Conservation (phyloP, 2,329 filamentous ascomycete genomes). For the Pseudopyricularia cyperi region DNA sequence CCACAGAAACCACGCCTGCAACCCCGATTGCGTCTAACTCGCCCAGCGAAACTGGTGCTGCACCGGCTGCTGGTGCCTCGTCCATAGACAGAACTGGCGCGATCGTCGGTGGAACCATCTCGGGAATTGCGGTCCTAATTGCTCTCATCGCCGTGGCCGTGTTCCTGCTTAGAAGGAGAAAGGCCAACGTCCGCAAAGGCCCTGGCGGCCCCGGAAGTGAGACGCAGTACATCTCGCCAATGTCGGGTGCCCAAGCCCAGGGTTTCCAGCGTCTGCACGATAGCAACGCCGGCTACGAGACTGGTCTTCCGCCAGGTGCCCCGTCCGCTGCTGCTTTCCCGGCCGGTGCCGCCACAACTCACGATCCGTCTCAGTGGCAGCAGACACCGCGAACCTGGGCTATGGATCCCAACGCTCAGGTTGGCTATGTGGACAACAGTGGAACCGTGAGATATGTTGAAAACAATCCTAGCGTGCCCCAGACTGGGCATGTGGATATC, state of each 20-base stretch:
- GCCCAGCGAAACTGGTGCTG: conserved; percentile 5
- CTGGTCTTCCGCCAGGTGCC: conserved; percentile 8
- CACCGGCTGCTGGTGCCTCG: conserved; percentile 3
- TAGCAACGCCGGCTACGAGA: conserved; percentile 18
- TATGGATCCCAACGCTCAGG: neutral
- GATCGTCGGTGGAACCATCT: conserved; percentile 40
- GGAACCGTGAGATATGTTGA: conserved; percentile 2
- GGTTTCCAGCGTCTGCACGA: conserved; percentile 25
- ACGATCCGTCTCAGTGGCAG: conserved; percentile 1
- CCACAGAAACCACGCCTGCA: neutral
- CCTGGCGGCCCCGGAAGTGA: conserved; percentile 21
- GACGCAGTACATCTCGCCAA: conserved; percentile 22
- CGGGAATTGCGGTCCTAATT: conserved; percentile 33
- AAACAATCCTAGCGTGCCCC: neutral
- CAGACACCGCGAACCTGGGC: neutral
- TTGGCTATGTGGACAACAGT: conserved; percentile 1
- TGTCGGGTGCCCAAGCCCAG: conserved; percentile 16
- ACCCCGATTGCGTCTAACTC: conserved; percentile 4
- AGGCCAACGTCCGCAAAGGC: conserved; percentile 26
- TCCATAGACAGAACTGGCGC: conserved; percentile 25
- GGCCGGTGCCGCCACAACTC: neutral
- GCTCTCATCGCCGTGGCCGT: conserved; percentile 26
- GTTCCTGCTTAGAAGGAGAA: conserved; percentile 30
- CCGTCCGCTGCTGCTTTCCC: conserved; percentile 1
- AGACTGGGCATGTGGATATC: neutral